Evolutionary conservation across 2,329 filamentous ascomycete species (phyloP), one percentile per base, ranked within the genome.

Genomic region (Trichoderma cornu-damae): DNA sequence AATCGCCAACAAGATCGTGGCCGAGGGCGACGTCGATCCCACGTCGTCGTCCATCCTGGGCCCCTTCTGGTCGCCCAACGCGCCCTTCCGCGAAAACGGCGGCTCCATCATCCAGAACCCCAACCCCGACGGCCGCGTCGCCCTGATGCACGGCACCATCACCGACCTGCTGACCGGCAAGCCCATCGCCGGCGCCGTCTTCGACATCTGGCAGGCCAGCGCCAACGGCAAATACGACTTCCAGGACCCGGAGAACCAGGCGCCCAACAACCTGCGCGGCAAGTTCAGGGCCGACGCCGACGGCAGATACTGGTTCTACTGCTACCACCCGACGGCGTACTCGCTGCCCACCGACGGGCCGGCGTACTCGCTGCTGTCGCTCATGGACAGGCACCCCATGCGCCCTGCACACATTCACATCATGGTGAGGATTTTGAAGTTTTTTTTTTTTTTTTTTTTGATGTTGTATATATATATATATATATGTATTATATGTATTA

Each of bases 171-270:
- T 81, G 61, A 88, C 85, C 59, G 82, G 83, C 67, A 80, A 81
- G 73, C 83, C 83, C 61, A 85, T 90, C 65, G 79, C 79, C 55
- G 76, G 78, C 66, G 87, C 86, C 64, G 84, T 88, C 62, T 83
- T 90, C 66, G 88, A 90, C 69, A 86, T 90, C 76, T 90, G 87
- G 87, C 85, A 90, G 69, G 86, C 87, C 50, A 86, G 82, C 63
- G 78, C 85, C 70, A 90, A 89, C 74, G 87, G 86, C 70, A 84
- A 86, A 69, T 90, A 90, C 77, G 86, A 89, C 68, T 84, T 87
- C 78, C 85, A 88, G 72, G 87, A 90, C 71, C 86, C 85, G 0
- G 80, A 85, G 57, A 84, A 83, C 73, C 86, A 89, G 77, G 74
- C 75, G 49, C 82, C 83, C 68, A 87, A 89, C 79, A 90, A 90